These are phyloP conservation scores for Claviceps sp. DNA, from an alignment of 2,329 filamentous ascomycete genomes.

Conservation along the genomic window DNA sequence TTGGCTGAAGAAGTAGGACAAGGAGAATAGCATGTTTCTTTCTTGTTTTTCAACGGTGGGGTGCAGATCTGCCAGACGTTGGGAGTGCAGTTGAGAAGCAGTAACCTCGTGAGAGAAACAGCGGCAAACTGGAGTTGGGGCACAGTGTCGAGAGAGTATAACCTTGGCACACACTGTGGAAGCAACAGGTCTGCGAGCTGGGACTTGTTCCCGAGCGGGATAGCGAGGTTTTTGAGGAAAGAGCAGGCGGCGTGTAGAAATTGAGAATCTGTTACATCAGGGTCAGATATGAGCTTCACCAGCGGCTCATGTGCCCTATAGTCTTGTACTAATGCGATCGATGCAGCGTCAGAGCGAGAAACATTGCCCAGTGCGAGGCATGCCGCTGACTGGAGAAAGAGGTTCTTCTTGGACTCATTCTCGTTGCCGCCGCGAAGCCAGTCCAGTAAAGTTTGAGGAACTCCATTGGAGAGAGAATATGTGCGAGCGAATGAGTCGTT, in stretches of 20 bases:
- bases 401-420: background rate
- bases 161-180: conserved; percentile 31
- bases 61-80: conserved; percentile 39
- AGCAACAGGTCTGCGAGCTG: conserved; percentile 35
- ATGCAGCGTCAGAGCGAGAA: conserved; percentile 42
- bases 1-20: conserved; percentile 9
- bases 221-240: conserved; percentile 52
- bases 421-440: conserved; percentile 30
- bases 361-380: conserved; percentile 51
- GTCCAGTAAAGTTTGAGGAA: conserved; percentile 27
- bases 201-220: conserved; percentile 41
- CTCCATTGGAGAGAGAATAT: conserved; percentile 28
- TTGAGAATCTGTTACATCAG: conserved; percentile 30
- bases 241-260: conserved; percentile 44
- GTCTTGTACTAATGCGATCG: conserved; percentile 33
- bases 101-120: conserved; percentile 42
- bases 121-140: conserved; percentile 47
- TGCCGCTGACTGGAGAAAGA: conserved; percentile 39
- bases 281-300: conserved; percentile 28
- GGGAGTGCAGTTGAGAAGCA: conserved; percentile 36
- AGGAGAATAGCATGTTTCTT: background rate
- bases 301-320: conserved; percentile 31
- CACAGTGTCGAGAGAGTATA: conserved; percentile 38
- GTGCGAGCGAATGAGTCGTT: conserved; percentile 30
- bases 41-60: conserved; percentile 16